Conservation (phyloP, 2,329 filamentous ascomycete genomes). For the Ophiostoma sp. region DNA sequence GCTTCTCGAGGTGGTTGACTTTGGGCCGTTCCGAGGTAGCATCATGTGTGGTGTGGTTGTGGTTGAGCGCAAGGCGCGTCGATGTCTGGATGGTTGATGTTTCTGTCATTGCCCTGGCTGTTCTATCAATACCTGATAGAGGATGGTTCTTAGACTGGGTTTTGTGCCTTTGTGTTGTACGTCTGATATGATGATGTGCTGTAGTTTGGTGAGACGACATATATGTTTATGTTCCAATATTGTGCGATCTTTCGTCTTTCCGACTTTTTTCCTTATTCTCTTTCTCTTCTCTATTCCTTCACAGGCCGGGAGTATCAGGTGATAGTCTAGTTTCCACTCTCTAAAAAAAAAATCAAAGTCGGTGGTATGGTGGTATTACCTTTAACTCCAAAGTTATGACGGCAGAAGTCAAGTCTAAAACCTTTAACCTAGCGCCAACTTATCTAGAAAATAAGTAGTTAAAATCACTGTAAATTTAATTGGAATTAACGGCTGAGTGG, state of each 20-base stretch:
- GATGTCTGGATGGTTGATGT: background rate
- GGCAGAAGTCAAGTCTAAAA: background rate
- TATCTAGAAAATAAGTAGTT: background rate
- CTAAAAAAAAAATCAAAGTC: background rate
- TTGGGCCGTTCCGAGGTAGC: background rate
- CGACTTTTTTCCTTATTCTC: background rate
- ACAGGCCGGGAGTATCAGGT: background rate
- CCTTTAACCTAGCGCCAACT: constrained; percentile 7
- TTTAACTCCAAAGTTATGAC: background rate
- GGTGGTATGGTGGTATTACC: background rate
- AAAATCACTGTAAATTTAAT: background rate
- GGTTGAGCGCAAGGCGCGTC: background rate
- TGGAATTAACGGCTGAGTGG: background rate
- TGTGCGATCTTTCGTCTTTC: background rate
- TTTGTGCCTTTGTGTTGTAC: background rate
- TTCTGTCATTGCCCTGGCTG: background rate
- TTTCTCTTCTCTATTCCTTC: background rate
- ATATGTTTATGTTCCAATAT: background rate
- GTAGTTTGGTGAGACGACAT: background rate
- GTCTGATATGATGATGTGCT: background rate
- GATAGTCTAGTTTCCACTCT: background rate
- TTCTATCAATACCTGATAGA: background rate
- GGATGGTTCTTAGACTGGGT: background rate
- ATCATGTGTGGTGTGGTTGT: background rate
- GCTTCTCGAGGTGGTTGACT: constrained; percentile 37